Evolutionary conservation across 2,329 filamentous ascomycete genomes (phyloP).

Genomic region (Diaporthe aspalathi): DNA sequence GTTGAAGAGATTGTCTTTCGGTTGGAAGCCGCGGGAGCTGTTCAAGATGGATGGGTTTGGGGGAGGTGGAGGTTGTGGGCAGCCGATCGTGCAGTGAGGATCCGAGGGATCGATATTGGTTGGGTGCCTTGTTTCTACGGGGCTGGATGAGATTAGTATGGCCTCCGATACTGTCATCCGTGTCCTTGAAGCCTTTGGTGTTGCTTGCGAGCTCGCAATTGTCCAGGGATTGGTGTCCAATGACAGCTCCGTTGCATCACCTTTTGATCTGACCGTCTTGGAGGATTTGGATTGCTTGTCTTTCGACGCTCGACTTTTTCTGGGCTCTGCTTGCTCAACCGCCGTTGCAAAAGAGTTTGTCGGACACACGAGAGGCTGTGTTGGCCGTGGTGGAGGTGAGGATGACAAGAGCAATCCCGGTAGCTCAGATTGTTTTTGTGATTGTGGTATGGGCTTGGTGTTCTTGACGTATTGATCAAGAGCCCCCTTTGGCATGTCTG

Average conservation of each 20-base stretch:
- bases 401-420: background rate
- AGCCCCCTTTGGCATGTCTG: constrained; percentile 46
- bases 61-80: background rate
- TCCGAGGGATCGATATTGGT: constrained; percentile 5
- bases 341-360: background rate
- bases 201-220: constrained; percentile 52
- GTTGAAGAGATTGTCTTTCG: background rate
- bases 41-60: background rate
- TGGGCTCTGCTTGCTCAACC: background rate
- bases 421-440: constrained; percentile 5
- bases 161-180: constrained; percentile 35
- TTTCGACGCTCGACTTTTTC: constrained; percentile 24
- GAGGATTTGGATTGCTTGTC: constrained; percentile 46
- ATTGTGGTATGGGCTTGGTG: constrained; percentile 45
- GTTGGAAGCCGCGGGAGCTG: background rate
- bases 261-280: constrained; percentile 38
- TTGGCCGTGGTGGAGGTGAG: background rate
- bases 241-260: constrained; percentile 41
- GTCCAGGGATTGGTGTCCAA: constrained; percentile 53
- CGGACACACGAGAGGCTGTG: background rate
- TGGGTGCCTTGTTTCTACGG: constrained; percentile 37
- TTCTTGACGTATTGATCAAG: constrained; percentile 54
- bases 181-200: constrained; percentile 44
- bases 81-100: background rate
- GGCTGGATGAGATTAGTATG: constrained; percentile 47